Evolutionary conservation across 805 yeast species (phyloP).

Genomic region (Metschnikowia picachoensis): DNA sequence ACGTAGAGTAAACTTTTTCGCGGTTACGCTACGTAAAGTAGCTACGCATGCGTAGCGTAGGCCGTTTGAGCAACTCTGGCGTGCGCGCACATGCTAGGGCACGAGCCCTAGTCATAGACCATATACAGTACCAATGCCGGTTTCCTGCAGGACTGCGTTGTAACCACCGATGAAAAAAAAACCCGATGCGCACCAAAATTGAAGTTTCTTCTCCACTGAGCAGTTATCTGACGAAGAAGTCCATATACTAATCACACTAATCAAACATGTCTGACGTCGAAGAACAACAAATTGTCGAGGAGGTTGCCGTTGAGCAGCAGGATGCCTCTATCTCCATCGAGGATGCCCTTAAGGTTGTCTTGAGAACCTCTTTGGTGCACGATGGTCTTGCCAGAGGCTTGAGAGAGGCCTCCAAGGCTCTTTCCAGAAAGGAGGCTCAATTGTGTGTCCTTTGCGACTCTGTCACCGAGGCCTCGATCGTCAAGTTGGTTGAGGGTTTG

Average conservation of each 20-base stretch:
- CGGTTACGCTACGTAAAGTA: no score
- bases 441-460: constrained; percentile 96
- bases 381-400: constrained; percentile 99
- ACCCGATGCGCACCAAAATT: not conserved
- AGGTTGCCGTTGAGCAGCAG: constrained; percentile 79
- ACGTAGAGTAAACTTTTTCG: no score
- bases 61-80: no score
- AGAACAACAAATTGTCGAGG: constrained; percentile 78
- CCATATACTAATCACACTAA: constrained; percentile 23
- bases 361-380: constrained; percentile 96
- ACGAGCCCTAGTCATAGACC: constrained; percentile 8
- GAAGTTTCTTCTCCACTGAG: constrained; percentile 23
- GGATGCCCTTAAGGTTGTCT: constrained; percentile 97
- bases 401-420: constrained; percentile 99
- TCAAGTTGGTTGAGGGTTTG: constrained; percentile 97
- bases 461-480: constrained; percentile 95
- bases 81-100: constrained; percentile 5
- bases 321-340: constrained; percentile 92
- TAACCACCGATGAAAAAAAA: constrained; percentile 3
- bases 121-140: not conserved
- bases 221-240: constrained; percentile 68
- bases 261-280: constrained; percentile 87
- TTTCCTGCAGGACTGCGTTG: not conserved
- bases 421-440: constrained; percentile 96
- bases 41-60: no score